Percentiles rank a stretch among this genome's conserved stretches.
phyloP scores from a whole-genome alignment of 257 asterid species.

The Forsythia suspensa region DNA sequence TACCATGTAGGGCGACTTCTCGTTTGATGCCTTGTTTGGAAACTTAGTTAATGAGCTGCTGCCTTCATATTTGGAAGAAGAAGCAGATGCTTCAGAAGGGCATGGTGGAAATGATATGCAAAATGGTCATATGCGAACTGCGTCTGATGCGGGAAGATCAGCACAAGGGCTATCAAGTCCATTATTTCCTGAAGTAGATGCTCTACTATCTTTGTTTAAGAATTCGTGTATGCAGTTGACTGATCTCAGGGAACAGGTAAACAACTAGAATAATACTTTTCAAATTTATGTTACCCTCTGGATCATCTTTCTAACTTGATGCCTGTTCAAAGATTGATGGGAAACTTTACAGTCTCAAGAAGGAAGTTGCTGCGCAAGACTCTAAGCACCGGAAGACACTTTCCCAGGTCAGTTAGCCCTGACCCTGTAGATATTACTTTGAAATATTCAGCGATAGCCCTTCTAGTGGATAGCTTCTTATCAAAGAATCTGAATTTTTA shows the following conservation, averaged over 20 bases:
- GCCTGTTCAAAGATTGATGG: constrained; percentile 70
- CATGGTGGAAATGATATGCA: constrained; percentile 62
- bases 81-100: constrained; percentile 62
- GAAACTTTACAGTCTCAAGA: constrained; percentile 73
- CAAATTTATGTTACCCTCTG: neutral
- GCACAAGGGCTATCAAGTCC: constrained; percentile 62
- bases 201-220: constrained; percentile 78
- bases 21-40: constrained; percentile 92
- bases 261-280: neutral
- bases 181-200: constrained; percentile 89
- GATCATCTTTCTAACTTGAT: constrained; percentile 30
- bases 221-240: constrained; percentile 77
- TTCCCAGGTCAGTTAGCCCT: constrained; percentile 59
- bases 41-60: constrained; percentile 83
- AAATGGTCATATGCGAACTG: constrained; percentile 74
- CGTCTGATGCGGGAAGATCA: constrained; percentile 62
- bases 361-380: constrained; percentile 84
- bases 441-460: neutral
- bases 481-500: neutral
- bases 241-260: constrained; percentile 90
- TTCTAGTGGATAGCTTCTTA: constrained; percentile 5
- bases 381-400: constrained; percentile 93
- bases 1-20: constrained; percentile 79
- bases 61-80: constrained; percentile 86
- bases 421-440: constrained; percentile 2